Conservation (phyloP, 495 filamentous ascomycete genomes). For the Penicillium riverlandense region DNA sequence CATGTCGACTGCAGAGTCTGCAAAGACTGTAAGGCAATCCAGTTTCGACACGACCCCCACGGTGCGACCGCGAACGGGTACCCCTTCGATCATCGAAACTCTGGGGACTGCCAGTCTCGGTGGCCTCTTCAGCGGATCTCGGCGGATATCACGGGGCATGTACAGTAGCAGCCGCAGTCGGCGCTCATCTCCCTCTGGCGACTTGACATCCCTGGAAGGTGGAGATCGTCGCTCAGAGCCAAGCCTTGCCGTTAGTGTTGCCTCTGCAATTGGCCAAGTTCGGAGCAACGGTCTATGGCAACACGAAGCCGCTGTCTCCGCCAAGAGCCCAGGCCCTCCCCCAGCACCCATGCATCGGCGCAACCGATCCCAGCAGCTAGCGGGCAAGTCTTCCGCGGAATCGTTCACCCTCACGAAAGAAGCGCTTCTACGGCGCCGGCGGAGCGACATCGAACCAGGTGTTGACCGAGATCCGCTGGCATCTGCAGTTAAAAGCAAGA, state of each 20-base stretch:
- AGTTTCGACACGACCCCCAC: constrained; percentile 20
- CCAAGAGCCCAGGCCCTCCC: constrained; percentile 9
- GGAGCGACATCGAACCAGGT: constrained; percentile 24
- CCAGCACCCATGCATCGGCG: constrained; percentile 22
- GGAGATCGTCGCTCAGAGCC: constrained; percentile 59
- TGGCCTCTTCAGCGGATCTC: constrained; percentile 50
- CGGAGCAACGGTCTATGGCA: constrained; percentile 42
- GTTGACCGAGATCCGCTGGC: constrained; percentile 13
- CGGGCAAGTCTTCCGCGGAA: constrained; percentile 32
- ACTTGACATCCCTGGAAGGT: constrained; percentile 43
- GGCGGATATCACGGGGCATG: constrained; percentile 43
- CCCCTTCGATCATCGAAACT: constrained; percentile 41
- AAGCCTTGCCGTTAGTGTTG: constrained; percentile 52
- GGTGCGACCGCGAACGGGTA: constrained; percentile 29
- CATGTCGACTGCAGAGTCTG: constrained; percentile 56
- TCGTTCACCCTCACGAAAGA: constrained; percentile 39
- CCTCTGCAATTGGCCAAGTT: constrained; percentile 56
- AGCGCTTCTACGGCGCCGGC: constrained; percentile 27
- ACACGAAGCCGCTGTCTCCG: constrained; percentile 11
- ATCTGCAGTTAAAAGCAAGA: constrained; percentile 17
- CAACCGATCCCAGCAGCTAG: constrained; percentile 31
- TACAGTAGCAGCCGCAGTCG: constrained; percentile 40
- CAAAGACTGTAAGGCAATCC: constrained; percentile 49
- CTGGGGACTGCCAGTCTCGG: constrained; percentile 42
- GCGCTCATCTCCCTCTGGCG: constrained; percentile 48